These are phyloP conservation scores for Helotiales sp. DNA, from an alignment of 2,329 filamentous ascomycete species.

Conservation along the genomic window DNA sequence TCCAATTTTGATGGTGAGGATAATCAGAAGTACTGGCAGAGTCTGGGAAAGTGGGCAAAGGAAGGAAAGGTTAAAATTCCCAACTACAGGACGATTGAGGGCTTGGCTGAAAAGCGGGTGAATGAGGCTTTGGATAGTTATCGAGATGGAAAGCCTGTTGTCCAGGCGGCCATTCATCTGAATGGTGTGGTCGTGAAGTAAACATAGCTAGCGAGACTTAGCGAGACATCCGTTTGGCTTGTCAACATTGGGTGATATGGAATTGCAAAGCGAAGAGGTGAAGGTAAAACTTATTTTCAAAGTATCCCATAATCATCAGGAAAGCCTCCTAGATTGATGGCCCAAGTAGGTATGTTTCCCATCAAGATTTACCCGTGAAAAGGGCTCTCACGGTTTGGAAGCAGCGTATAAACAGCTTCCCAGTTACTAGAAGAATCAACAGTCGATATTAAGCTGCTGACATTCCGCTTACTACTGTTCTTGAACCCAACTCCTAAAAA, in stretches of 20 bases:
- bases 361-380: no score
- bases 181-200: neutral
- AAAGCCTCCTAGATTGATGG: no score
- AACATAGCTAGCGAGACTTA: neutral
- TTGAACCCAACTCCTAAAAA: no score
- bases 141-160: slow-evolving; percentile 41
- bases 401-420: no score
- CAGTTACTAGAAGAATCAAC: no score
- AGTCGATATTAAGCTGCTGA: no score
- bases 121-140: slow-evolving; percentile 48
- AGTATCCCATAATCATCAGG: no score
- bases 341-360: no score
- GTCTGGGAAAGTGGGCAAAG: slow-evolving; percentile 40
- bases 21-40: slow-evolving; percentile 43
- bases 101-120: slow-evolving; percentile 42
- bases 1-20: slow-evolving; percentile 39
- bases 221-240: neutral
- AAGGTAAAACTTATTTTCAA: no score
- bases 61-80: slow-evolving; percentile 42
- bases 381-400: no score
- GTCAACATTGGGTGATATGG: neutral
- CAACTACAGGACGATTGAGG: slow-evolving; percentile 44
- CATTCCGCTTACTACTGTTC: no score
- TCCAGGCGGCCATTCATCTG: neutral
- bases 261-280: neutral